Percentiles rank a stretch among this genome's conserved stretches.
Conservation (phyloP, 768 basidiomycete genomes). For the Kwoniella botswanensis region DNA sequence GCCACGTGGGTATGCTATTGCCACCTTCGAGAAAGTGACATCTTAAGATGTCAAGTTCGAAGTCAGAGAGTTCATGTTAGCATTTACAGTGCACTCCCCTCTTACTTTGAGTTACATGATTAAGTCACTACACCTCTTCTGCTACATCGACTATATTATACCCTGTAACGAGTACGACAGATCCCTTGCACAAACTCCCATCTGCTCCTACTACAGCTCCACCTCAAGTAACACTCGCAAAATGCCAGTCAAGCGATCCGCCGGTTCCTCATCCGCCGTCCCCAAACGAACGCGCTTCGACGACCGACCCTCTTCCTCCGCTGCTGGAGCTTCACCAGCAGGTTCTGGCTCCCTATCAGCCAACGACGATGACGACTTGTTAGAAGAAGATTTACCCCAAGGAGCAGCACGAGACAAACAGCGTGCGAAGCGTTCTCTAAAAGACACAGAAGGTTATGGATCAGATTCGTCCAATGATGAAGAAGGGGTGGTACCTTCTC, state of each 20-base stretch:
- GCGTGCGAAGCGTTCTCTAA: conserved; percentile 72
- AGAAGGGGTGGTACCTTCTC: conserved; percentile 86
- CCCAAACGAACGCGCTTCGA: conserved; percentile 46
- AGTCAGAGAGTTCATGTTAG: too few species aligned
- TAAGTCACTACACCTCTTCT: too few species aligned
- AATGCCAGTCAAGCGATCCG: conserved; percentile 45
- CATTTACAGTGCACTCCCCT: too few species aligned
- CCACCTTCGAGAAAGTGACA: not conserved
- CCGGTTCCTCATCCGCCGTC: conserved; percentile 16
- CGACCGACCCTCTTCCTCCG: conserved; percentile 23
- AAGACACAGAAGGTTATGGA: conserved; percentile 81
- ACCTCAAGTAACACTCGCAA: not conserved
- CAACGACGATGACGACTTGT: conserved; percentile 29
- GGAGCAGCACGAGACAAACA: conserved; percentile 57
- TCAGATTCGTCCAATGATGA: conserved; percentile 94
- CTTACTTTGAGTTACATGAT: too few species aligned
- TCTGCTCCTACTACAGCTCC: too few species aligned
- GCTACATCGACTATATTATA: too few species aligned
- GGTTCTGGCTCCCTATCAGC: not conserved
- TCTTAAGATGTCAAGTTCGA: too few species aligned
- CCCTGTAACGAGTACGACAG: too few species aligned
- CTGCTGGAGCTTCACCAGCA: conserved; percentile 6
- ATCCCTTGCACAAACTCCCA: too few species aligned
- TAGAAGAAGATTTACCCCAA: conserved; percentile 54
- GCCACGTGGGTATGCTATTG: not conserved